phyloP scores from a whole-genome alignment of 2,329 filamentous ascomycete genomes.

The Fusarium citri region DNA sequence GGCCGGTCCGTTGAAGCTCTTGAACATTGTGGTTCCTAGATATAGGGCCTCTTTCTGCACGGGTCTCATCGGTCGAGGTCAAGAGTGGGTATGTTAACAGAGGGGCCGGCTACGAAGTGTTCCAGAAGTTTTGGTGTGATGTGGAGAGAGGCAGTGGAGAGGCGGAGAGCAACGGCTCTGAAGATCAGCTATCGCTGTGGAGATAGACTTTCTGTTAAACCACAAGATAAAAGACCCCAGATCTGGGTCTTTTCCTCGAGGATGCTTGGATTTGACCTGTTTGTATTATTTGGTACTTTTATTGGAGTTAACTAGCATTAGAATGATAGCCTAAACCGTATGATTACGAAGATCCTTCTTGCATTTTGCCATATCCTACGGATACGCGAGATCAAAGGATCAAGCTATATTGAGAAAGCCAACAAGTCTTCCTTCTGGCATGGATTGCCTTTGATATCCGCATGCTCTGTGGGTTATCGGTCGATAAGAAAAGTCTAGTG shows the following conservation, averaged over 20 bases:
- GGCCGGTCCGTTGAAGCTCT: conserved; percentile 12
- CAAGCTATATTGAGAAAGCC: background rate
- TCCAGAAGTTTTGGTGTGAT: conserved; percentile 22
- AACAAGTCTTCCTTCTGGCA: no score
- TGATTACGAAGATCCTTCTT: background rate
- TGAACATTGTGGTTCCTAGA: background rate
- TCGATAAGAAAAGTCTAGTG: background rate
- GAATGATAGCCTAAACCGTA: conserved; percentile 11
- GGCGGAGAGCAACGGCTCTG: conserved; percentile 37
- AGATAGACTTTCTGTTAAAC: conserved; percentile 4
- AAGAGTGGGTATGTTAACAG: conserved; percentile 19
- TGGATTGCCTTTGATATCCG: background rate
- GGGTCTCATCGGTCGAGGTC: conserved; percentile 36
- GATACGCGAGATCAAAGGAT: background rate
- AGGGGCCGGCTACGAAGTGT: conserved; percentile 20
- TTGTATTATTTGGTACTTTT: conserved; percentile 3
- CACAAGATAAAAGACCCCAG: conserved; percentile 7
- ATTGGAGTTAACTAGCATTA: conserved; percentile 7
- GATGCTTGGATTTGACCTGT: background rate
- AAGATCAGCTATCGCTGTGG: conserved; percentile 19
- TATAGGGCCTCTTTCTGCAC: background rate
- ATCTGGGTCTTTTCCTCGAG: background rate
- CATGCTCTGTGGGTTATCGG: background rate
- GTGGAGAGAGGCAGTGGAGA: conserved; percentile 24
- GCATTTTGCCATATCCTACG: background rate